Evolutionary conservation across 495 filamentous ascomycete species (phyloP), one percentile per base, ranked within the genome.

Genomic region (Cercophora sp.): DNA sequence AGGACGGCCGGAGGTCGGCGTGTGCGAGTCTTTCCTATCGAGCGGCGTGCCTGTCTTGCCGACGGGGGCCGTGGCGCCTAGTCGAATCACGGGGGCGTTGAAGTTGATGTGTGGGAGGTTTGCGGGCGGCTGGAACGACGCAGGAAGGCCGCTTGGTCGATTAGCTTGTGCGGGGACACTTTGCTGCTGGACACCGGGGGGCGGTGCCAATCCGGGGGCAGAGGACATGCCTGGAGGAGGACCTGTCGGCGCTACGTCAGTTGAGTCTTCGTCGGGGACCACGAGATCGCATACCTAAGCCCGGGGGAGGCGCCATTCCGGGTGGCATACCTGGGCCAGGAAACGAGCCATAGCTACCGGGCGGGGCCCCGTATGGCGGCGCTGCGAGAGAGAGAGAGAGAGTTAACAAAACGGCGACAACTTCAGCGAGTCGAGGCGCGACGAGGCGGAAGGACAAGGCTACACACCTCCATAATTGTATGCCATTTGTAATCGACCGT

Each of bases 91-190:
- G 43, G 94, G 91, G 16, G 93, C 94, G 65, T 86, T 93, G 71
- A 96, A 96, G 72, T 99, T 96, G 73, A 98, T 96, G 68, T 96
- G 93, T 8, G 93, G 91, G 77, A 96, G 86, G 64, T 93, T 96
- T 36, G 89, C 74, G 19, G 91, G 92, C 19, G 89, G 82, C 75
- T 96, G 90, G 67, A 96, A 96, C 66, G 85, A 86, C 25, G 86
- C 74, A 50, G 88, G 87, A 57, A 94, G 84, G 56, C 85, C 86
- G 54, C 80, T 84, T 58, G 87, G 87, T 73, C 88, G 84, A 68
- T 83, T 85, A 70, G 79, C 75, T 75, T 85, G 85, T 55, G 79
- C 71, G 63, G 70, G 69, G 62, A 68, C 68, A 68, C 80, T 87
- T 50, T 81, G 74, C 72, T 85, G 86, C 61, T 87, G 85, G 68